phyloP scores from a whole-genome alignment of 495 filamentous ascomycete genomes.

The Talaromyces nanjingensis region DNA sequence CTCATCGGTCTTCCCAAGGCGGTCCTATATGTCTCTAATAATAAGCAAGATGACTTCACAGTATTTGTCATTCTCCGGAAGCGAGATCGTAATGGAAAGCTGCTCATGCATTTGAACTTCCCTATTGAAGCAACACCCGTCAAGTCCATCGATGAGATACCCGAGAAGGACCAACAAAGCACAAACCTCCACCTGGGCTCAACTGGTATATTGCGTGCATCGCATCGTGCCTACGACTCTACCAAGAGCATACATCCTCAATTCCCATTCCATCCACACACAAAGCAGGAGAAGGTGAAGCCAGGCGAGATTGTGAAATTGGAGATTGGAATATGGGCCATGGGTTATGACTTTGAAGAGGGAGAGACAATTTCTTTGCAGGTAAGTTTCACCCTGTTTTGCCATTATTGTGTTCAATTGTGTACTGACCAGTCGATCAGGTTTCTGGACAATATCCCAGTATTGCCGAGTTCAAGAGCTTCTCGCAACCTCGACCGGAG shows the following conservation, averaged over 20 bases:
- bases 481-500: conserved; percentile 23
- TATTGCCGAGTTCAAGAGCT: conserved; percentile 27
- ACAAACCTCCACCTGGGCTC: conserved; percentile 24
- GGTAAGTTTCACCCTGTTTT: conserved; percentile 11
- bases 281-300: conserved; percentile 24
- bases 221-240: conserved; percentile 23
- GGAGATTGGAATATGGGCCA: conserved; percentile 28
- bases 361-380: conserved; percentile 22
- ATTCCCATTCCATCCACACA: conserved; percentile 29
- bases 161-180: conserved; percentile 17
- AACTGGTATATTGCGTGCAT: conserved; percentile 27
- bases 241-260: conserved; percentile 20
- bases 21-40: conserved; percentile 33
- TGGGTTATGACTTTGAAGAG: conserved; percentile 25
- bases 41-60: conserved; percentile 30
- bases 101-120: conserved; percentile 28
- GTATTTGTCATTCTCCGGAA: conserved; percentile 35
- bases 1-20: conserved; percentile 31
- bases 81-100: conserved; percentile 25
- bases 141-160: conserved; percentile 27
- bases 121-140: conserved; percentile 20
- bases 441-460: conserved; percentile 28
- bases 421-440: conserved; percentile 9
- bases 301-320: conserved; percentile 25
- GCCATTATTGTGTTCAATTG: not conserved